Conservation (phyloP, 208 protist genomes). For the Acanthamoeba culbertsoni region DNA sequence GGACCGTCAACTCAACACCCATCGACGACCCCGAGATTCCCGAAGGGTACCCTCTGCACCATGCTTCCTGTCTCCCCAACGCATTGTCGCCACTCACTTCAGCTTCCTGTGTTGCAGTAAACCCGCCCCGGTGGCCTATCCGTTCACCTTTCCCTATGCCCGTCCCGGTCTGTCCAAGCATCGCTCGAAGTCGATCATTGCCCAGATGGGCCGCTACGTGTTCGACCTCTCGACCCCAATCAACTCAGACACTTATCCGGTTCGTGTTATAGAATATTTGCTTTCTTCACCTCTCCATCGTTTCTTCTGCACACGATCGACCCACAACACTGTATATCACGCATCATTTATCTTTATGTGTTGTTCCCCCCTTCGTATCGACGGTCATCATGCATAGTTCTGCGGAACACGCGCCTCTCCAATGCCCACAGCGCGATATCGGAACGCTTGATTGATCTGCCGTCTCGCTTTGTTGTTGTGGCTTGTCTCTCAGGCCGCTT, state of each 20-base stretch:
- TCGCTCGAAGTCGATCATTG: background rate
- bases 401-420: background rate
- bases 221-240: slow-evolving; percentile 18
- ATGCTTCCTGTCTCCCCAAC: background rate
- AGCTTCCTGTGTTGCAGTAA: background rate
- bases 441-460: no score
- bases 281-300: background rate
- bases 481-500: background rate
- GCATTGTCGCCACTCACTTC: background rate
- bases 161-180: slow-evolving; percentile 7
- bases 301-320: background rate
- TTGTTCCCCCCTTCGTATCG: no score
- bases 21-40: slow-evolving; percentile 22
- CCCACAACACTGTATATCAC: no score
- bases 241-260: background rate
- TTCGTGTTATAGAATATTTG: background rate
- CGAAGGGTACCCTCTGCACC: background rate
- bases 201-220: background rate
- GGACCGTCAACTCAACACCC: background rate
- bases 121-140: background rate
- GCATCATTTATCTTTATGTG: no score
- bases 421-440: no score
- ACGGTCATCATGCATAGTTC: background rate
- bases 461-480: background rate
- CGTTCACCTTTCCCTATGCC: slow-evolving; percentile 12